Percentiles rank a stretch among this genome's conserved stretches.
These are phyloP conservation scores for Penicillium lagena DNA, from an alignment of 495 filamentous ascomycete genomes.

Conservation along the genomic window DNA sequence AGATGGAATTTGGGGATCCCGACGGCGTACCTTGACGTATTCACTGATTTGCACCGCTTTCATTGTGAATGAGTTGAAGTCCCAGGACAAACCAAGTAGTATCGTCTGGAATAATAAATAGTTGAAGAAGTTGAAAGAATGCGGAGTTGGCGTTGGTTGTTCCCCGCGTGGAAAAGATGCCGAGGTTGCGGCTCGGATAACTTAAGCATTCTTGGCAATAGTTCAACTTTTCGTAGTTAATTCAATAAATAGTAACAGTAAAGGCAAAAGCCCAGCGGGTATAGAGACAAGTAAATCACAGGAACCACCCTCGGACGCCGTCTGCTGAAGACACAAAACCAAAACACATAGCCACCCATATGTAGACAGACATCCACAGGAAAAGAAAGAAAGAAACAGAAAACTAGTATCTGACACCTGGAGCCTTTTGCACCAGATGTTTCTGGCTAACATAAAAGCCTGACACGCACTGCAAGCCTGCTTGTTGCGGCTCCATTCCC, in stretches of 20 bases:
- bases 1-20: no score
- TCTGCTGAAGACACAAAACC: conserved; percentile 5
- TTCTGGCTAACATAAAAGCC: conserved; percentile 20
- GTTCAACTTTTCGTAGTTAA: neutral
- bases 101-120: no score
- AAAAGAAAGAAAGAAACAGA: neutral
- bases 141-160: neutral
- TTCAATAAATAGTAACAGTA: conserved; percentile 11
- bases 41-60: conserved; percentile 73
- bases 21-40: conserved; percentile 66
- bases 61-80: conserved; percentile 43
- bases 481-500: conserved; percentile 26
- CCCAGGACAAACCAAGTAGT: no score
- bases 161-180: conserved; percentile 18
- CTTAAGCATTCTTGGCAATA: neutral
- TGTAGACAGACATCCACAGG: conserved; percentile 3
- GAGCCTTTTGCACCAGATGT: conserved; percentile 14
- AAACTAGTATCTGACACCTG: conserved; percentile 19
- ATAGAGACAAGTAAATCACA: neutral
- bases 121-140: neutral
- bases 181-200: conserved; percentile 26
- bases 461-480: no score
- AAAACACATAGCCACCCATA: conserved; percentile 9
- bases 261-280: neutral
- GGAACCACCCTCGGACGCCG: neutral